Percentiles rank a stretch among this genome's conserved stretches.
phyloP scores from a whole-genome alignment of 2,329 filamentous ascomycete species.

The Aspergillus luchuensis region DNA sequence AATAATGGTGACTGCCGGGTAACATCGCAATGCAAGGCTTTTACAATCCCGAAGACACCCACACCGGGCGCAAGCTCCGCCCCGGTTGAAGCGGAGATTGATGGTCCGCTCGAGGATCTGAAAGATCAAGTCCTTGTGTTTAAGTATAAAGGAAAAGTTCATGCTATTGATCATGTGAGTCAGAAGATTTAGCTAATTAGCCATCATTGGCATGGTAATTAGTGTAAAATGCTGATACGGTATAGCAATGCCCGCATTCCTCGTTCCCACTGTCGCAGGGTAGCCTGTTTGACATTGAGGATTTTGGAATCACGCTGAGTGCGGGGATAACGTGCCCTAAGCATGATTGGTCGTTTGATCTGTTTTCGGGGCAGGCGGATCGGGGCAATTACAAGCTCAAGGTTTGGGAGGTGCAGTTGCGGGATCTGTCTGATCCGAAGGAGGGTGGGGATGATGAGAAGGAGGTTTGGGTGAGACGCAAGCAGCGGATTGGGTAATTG shows the following conservation, averaged over 20 bases:
- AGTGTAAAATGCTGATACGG: constrained; percentile 3
- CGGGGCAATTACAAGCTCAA: constrained; percentile 63
- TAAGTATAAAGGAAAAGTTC: constrained; percentile 63
- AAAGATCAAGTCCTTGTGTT: constrained; percentile 68
- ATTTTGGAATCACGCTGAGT: constrained; percentile 58
- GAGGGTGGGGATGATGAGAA: constrained; percentile 21
- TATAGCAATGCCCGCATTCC: constrained; percentile 67
- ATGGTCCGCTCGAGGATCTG: constrained; percentile 44
- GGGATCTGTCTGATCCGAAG: constrained; percentile 29
- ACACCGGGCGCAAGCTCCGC: constrained; percentile 12
- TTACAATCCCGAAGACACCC: constrained; percentile 51
- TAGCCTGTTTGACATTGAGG: constrained; percentile 69
- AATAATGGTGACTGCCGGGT: background rate
- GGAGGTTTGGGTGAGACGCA: constrained; percentile 40
- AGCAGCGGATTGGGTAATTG: constrained; percentile 35
- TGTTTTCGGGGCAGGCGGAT: constrained; percentile 64
- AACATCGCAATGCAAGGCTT: constrained; percentile 61
- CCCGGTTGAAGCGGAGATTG: constrained; percentile 30
- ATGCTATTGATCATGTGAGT: constrained; percentile 68
- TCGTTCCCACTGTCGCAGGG: constrained; percentile 67
- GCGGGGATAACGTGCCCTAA: constrained; percentile 68
- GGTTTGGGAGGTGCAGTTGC: constrained; percentile 65
- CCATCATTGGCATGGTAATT: no score
- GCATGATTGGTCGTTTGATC: constrained; percentile 71
- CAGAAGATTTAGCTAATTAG: no score